A percentile compares a stretch with the other conserved stretches of the same genome.
Evolutionary conservation across 208 protist species (phyloP).

Genomic region (Acanthamoeba royreba): DNA sequence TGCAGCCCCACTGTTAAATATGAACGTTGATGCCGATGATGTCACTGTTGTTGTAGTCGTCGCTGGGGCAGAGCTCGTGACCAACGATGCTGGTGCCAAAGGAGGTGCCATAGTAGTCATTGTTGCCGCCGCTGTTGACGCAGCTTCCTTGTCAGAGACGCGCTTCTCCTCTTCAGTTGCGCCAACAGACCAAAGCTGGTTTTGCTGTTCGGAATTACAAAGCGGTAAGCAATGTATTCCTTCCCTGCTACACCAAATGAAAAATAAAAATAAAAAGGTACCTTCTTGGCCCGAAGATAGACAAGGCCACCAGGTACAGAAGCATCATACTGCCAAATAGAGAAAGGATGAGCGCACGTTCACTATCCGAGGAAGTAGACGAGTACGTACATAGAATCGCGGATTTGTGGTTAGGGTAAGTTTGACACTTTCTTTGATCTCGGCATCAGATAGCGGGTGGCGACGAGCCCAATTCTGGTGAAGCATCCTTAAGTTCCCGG

Average conservation of each 20-base stretch:
- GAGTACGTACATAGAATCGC: neutral
- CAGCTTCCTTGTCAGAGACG: neutral
- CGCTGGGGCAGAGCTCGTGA: neutral
- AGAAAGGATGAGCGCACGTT: neutral
- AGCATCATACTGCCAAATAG: neutral
- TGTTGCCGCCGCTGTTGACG: no score
- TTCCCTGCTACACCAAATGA: no score
- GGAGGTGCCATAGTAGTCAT: neutral
- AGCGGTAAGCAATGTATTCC: no score
- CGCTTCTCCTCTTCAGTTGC: neutral
- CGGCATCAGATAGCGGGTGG: neutral
- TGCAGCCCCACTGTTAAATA: neutral
- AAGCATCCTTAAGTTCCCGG: neutral
- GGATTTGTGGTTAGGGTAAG: neutral
- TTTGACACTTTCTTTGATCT: conserved; percentile 4
- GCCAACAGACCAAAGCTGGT: neutral
- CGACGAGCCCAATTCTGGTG: neutral
- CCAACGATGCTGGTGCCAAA: neutral
- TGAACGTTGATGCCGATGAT: neutral
- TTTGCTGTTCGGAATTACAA: neutral
- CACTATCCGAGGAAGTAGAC: neutral
- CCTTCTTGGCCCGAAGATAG: neutral
- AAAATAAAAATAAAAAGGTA: no score
- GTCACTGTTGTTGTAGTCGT: neutral
- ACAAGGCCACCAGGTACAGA: neutral